These are phyloP conservation scores for Dionaea muscipula DNA, from an alignment of 179 eudicot genomes.

Conservation along the genomic window DNA sequence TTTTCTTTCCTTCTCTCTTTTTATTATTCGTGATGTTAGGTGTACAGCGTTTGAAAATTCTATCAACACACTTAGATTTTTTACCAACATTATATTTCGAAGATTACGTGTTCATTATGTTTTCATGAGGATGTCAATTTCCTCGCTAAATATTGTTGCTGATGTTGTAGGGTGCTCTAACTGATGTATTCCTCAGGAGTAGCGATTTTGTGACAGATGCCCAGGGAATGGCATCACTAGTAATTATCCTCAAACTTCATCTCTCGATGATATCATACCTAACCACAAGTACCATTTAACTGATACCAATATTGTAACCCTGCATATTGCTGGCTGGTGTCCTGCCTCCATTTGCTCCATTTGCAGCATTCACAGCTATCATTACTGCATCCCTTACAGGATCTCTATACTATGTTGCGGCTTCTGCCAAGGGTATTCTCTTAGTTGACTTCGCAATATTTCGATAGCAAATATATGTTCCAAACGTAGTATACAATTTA, in stretches of 20 bases:
- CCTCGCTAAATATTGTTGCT: background rate
- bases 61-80: no score
- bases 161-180: slow-evolving; percentile 64
- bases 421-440: slow-evolving; percentile 77
- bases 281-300: background rate
- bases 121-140: no score
- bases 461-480: background rate
- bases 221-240: slow-evolving; percentile 83
- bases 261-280: background rate
- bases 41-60: no score
- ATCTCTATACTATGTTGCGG: slow-evolving; percentile 79
- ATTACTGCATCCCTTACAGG: slow-evolving; percentile 93
- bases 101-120: no score
- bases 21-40: no score
- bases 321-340: slow-evolving; percentile 53
- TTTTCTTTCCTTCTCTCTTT: no score
- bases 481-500: background rate
- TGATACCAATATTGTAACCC: background rate
- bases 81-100: no score
- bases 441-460: slow-evolving; percentile 1
- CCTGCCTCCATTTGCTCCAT: slow-evolving; percentile 87
- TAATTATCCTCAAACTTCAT: slow-evolving; percentile 13
- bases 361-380: slow-evolving; percentile 96
- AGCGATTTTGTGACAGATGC: slow-evolving; percentile 56
- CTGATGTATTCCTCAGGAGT: slow-evolving; percentile 66